Base-by-base conservation (phyloP, 1,139 yeast genomes). In the Groenewaldozyma sp. region DNA sequence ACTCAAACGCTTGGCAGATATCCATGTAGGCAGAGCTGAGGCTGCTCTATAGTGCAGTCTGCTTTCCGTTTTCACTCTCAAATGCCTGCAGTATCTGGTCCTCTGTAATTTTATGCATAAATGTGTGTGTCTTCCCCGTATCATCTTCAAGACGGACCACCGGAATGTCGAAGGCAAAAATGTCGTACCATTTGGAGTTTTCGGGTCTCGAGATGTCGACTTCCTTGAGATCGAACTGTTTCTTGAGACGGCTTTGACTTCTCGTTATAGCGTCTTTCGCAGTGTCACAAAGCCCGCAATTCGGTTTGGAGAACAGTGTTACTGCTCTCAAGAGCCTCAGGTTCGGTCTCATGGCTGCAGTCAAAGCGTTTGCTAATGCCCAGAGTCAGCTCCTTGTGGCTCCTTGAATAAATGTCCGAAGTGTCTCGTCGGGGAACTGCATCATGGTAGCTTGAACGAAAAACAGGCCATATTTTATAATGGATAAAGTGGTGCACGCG, bases 141-240 rank as follows among this genome's bases (percentile, higher is more conserved):
- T 43, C 44, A 19, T 49, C 48, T 4, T 60, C 67, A 3, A 84
- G 67, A 55, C 87, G 95, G 31, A 86, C 60, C 0, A 88, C 96
- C 0, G 96, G 96, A 2, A 87, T 88, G 55, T 88, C 96, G 59
- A 78, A 86, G 48, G 94, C 82, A 53, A 87, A 88, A 45, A 70
- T 68, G 45, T 84, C 93, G 68, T 78, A 82, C 87, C 93, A 84
- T 38, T 71, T 65, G 39, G 73, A 64, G 58, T 87, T 80, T 38
- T 72, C 74, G 0, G 82, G 78, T 35, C 71, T 66, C 58, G 78
- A 74, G 32, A 88, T 87, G 56, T 88, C 93, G 5, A 83, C 65
- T 20, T 70, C 67, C 10, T 63, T 57, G 42, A 76, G 58, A 9
- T 65, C 56, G 7, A 76, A 36, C 14, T 31, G 24, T 3, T 31